Evolutionary conservation across 768 basidiomycete genomes (phyloP).

Genomic region (Leccinum imitatum): DNA sequence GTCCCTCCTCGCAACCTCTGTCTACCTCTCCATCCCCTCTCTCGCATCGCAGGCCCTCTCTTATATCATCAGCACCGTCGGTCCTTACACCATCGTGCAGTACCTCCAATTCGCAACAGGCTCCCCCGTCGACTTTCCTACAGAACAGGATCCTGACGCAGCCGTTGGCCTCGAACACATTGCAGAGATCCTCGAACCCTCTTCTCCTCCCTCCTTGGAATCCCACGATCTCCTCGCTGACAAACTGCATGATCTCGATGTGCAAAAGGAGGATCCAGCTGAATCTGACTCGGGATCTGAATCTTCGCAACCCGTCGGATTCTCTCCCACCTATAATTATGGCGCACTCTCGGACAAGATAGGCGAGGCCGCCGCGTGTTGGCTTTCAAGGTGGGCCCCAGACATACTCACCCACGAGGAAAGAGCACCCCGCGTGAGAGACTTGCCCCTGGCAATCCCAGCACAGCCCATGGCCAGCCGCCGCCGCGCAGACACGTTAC

Average conservation of each 20-base stretch:
- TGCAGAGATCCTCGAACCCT: constrained; percentile 48
- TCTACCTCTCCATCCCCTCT: constrained; percentile 81
- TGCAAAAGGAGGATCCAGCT: constrained; percentile 38
- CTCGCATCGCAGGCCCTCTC: constrained; percentile 75
- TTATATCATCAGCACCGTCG: constrained; percentile 68
- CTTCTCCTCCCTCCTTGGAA: constrained; percentile 14
- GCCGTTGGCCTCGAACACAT: constrained; percentile 72
- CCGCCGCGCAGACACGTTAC: constrained; percentile 32
- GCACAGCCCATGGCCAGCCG: constrained; percentile 19
- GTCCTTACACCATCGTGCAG: constrained; percentile 70
- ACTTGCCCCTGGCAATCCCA: constrained; percentile 17
- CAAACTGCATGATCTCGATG: constrained; percentile 31
- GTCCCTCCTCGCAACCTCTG: constrained; percentile 82
- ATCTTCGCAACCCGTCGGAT: constrained; percentile 15
- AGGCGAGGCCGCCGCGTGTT: constrained; percentile 85
- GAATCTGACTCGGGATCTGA: constrained; percentile 35
- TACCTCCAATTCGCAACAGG: constrained; percentile 87
- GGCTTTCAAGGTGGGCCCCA: constrained; percentile 82
- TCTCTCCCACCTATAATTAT: constrained; percentile 59
- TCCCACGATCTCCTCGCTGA: constrained; percentile 28
- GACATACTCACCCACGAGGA: constrained; percentile 76
- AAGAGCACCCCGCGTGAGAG: constrained; percentile 21
- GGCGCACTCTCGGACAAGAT: constrained; percentile 91
- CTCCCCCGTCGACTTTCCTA: constrained; percentile 48
- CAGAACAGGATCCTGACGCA: constrained; percentile 49